Conservation (phyloP, 2,329 filamentous ascomycete genomes). For the Fusarium miscanthi region DNA sequence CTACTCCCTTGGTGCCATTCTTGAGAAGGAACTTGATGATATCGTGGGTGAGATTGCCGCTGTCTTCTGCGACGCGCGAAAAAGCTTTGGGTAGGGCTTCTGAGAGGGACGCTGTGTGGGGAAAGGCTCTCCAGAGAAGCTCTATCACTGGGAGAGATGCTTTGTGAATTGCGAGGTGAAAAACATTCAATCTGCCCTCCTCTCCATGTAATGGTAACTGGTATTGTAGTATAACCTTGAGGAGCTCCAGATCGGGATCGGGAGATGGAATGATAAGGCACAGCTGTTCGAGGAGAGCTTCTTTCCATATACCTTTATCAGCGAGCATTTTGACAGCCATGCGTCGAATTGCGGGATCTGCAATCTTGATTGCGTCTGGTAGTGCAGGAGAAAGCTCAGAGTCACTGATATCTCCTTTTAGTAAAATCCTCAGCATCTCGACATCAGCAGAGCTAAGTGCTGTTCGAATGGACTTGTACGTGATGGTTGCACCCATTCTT, state of each 20-base stretch:
- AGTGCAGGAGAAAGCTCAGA: background rate
- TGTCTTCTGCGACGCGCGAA: background rate
- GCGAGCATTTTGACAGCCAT: background rate
- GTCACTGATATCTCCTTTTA: background rate
- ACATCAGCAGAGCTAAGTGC: background rate
- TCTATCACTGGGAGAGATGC: background rate
- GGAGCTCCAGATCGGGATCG: background rate
- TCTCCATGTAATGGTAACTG: background rate
- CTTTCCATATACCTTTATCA: background rate
- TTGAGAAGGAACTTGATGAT: background rate
- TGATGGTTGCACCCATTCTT: background rate
- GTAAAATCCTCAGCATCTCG: background rate
- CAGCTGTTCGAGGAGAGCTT: background rate
- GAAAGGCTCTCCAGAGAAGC: background rate
- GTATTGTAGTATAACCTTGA: background rate
- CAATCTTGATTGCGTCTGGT: background rate
- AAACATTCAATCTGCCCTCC: background rate
- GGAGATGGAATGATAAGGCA: background rate
- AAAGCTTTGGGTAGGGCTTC: background rate
- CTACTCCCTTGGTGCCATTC: background rate
- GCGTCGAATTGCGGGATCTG: background rate
- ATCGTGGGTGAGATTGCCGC: background rate
- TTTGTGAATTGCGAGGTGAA: background rate
- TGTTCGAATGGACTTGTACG: background rate
- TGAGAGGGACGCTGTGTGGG: background rate